Evolutionary conservation across 257 asterid genomes (phyloP).

Genomic region (Henckelia pumila): DNA sequence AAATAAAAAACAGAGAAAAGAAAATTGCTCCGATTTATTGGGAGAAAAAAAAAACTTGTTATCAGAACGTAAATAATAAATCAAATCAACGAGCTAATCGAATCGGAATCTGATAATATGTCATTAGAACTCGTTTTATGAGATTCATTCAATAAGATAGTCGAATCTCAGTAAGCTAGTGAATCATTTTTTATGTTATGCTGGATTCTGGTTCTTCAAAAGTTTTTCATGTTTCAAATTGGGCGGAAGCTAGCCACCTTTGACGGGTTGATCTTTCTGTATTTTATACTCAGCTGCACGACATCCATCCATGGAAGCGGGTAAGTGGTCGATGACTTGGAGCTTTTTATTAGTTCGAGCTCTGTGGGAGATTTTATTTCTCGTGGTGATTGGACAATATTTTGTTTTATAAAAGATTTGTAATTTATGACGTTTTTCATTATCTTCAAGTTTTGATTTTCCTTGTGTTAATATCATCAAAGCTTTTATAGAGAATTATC

Average conservation of each 20-base stretch:
- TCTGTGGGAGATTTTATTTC: background rate
- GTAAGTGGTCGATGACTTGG: constrained; percentile 34
- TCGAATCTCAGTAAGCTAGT: no score
- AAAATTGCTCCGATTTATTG: no score
- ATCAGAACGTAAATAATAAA: no score
- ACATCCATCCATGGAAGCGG: constrained; percentile 25
- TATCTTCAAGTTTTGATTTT: constrained; percentile 1
- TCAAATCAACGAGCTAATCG: no score
- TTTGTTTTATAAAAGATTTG: background rate
- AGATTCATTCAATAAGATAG: no score
- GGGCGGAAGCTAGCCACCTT: constrained; percentile 20
- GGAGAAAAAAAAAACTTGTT: no score
- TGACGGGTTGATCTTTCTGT: constrained; percentile 22
- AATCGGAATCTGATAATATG: no score
- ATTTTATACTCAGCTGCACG: constrained; percentile 19
- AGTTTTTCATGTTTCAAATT: constrained; percentile 16
- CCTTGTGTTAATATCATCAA: constrained; percentile 3
- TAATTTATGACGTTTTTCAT: background rate
- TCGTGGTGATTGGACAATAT: constrained; percentile 2
- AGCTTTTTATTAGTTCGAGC: background rate
- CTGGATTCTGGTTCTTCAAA: constrained; percentile 11
- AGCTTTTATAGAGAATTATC: background rate
- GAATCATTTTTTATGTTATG: no score
- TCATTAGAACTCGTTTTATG: no score
- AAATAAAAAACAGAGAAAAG: no score